Conservation (phyloP, 192 early-diverging fungal species). For the Haplosporangium gracile region DNA sequence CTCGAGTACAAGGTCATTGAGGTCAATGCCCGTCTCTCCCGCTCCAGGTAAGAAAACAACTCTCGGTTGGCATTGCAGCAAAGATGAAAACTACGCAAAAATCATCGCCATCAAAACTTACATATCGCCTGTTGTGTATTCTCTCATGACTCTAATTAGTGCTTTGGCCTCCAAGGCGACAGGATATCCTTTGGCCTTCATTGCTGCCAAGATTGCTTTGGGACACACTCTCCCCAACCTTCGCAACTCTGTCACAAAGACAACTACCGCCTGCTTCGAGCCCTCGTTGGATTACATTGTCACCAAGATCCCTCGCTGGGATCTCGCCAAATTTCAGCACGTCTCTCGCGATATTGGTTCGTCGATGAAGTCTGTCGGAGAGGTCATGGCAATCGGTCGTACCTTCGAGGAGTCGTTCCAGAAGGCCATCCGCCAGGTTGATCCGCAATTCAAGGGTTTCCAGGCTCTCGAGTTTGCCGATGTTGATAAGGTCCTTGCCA, state of each 20-base stretch:
- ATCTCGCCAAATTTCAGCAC: slow-evolving; percentile 93
- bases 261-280: slow-evolving; percentile 97
- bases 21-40: slow-evolving; percentile 96
- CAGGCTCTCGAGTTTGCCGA: slow-evolving; percentile 62
- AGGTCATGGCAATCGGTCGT: slow-evolving; percentile 98
- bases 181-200: slow-evolving; percentile 97
- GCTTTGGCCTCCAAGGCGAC: slow-evolving; percentile 98
- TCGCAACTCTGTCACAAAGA: slow-evolving; percentile 91
- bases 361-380: slow-evolving; percentile 97
- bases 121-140: background rate
- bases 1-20: slow-evolving; percentile 96
- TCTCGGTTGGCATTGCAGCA: background rate
- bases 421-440: slow-evolving; percentile 94
- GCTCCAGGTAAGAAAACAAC: slow-evolving; percentile 60
- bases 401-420: slow-evolving; percentile 97
- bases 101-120: background rate
- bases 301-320: slow-evolving; percentile 98
- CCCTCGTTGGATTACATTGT: slow-evolving; percentile 96
- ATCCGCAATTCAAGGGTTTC: slow-evolving; percentile 93
- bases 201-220: slow-evolving; percentile 97
- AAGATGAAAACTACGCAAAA: background rate
- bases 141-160: slow-evolving; percentile 30
- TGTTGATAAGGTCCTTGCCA: slow-evolving; percentile 88
- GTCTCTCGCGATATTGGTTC: slow-evolving; percentile 88
- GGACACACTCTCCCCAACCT: slow-evolving; percentile 89